phyloP scores from a whole-genome alignment of 345 rosid genomes.

The Murraya koenigii region DNA sequence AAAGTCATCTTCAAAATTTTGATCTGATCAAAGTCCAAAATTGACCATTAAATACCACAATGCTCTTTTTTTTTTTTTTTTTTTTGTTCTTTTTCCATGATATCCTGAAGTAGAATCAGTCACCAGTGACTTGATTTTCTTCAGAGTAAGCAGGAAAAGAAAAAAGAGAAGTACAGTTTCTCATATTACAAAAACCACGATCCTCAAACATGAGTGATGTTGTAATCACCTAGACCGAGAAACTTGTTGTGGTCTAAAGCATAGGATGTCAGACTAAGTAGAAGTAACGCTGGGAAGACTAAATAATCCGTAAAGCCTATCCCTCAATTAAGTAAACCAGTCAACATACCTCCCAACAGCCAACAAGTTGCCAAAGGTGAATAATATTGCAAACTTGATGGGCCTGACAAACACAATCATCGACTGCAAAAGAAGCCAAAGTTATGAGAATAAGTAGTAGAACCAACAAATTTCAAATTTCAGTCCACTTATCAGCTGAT shows the following conservation, averaged over 20 bases:
- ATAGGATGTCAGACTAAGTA: neutral
- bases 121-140: neutral
- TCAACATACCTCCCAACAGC: slow-evolving; percentile 85
- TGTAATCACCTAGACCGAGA: neutral
- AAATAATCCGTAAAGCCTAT: neutral
- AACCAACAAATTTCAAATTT: neutral
- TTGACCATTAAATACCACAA: no score
- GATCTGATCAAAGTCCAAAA: neutral
- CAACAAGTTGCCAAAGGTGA: slow-evolving; percentile 83
- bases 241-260: neutral
- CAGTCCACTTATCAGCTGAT: neutral
- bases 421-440: slow-evolving; percentile 54
- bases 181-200: neutral
- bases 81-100: neutral
- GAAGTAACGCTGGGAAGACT: neutral
- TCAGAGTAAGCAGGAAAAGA: neutral
- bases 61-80: no score
- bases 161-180: neutral
- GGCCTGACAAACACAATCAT: slow-evolving; percentile 74
- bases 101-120: neutral
- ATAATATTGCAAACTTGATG: slow-evolving; percentile 82
- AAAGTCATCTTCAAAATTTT: neutral
- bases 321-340: neutral
- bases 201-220: neutral
- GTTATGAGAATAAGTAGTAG: neutral